These are phyloP conservation scores for Aspergillus melleus DNA, from an alignment of 2,329 filamentous ascomycete species.

Conservation along the genomic window DNA sequence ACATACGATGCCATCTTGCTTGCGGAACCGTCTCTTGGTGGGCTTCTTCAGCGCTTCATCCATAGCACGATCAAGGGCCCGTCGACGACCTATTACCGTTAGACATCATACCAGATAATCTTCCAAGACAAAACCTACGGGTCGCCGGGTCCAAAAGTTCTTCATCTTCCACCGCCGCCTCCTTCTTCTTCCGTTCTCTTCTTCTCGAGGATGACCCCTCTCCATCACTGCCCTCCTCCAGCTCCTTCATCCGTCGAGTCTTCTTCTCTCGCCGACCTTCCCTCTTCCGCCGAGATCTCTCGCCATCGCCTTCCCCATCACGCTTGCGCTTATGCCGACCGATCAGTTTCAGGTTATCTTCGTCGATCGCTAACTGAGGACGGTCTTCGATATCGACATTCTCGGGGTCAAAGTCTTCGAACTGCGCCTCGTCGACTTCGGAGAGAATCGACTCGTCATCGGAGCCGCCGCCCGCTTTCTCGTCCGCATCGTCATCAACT, in stretches of 20 bases:
- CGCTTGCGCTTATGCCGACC: slow-evolving; percentile 67
- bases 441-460: slow-evolving; percentile 64
- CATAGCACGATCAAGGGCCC: slow-evolving; percentile 82
- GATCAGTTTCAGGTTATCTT: slow-evolving; percentile 61
- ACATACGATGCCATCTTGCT: slow-evolving; percentile 84
- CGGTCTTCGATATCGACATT: slow-evolving; percentile 63
- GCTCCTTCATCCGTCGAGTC: slow-evolving; percentile 70
- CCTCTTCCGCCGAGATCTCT: slow-evolving; percentile 68
- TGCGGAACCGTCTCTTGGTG: slow-evolving; percentile 66
- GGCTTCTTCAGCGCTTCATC: slow-evolving; percentile 85
- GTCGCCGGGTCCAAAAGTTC: slow-evolving; percentile 81
- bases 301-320: slow-evolving; percentile 60
- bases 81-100: slow-evolving; percentile 59
- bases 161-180: slow-evolving; percentile 65
- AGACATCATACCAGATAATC: slow-evolving; percentile 1
- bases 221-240: slow-evolving; percentile 55
- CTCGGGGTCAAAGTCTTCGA: slow-evolving; percentile 63
- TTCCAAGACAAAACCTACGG: slow-evolving; percentile 51
- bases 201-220: slow-evolving; percentile 49
- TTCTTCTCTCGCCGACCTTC: slow-evolving; percentile 59
- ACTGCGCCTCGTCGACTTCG: slow-evolving; percentile 65
- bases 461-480: slow-evolving; percentile 47
- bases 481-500: slow-evolving; percentile 20
- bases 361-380: slow-evolving; percentile 59
- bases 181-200: slow-evolving; percentile 52